phyloP scores from a whole-genome alignment of 805 yeast species.

The Candida hungchunana region DNA sequence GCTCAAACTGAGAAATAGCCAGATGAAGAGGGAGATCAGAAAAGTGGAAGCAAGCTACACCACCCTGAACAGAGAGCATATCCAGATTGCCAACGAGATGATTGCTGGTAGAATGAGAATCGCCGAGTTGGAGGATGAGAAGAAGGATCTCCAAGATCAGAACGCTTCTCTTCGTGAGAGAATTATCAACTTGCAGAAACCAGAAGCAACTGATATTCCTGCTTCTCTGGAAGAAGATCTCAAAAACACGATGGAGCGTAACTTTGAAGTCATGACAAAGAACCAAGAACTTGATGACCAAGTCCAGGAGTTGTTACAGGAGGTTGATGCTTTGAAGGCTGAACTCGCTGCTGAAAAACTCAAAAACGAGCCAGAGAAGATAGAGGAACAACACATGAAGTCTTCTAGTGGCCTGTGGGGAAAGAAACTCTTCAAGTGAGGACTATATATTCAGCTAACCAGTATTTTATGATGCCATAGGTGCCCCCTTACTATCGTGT shows the following conservation, averaged over 20 bases:
- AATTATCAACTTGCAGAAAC: conserved; percentile 26
- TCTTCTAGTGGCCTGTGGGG: conserved; percentile 18
- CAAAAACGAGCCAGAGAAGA: conserved; percentile 1
- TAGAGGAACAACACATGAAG: background rate
- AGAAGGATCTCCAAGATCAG: conserved; percentile 49
- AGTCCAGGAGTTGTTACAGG: conserved; percentile 39
- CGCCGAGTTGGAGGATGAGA: conserved; percentile 75
- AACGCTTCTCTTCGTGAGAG: conserved; percentile 42
- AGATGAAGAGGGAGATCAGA: conserved; percentile 66
- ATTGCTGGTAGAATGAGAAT: conserved; percentile 71
- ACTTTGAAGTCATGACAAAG: conserved; percentile 60
- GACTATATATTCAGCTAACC: background rate
- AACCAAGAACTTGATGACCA: conserved; percentile 55
- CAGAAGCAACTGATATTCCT: conserved; percentile 33
- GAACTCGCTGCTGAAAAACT: conserved; percentile 10
- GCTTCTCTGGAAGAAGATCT: conserved; percentile 45
- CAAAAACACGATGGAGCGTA: conserved; percentile 55
- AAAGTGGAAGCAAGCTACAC: conserved; percentile 67
- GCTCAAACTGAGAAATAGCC: conserved; percentile 62
- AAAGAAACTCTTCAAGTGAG: conserved; percentile 22
- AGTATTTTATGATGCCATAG: no score
- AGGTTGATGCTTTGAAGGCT: conserved; percentile 33
- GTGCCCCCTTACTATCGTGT: conserved; percentile 10
- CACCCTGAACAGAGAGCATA: conserved; percentile 74
- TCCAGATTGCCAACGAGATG: conserved; percentile 82